Base-by-base conservation (phyloP, 1,284 basidiomycete genomes). In the Ceratobasidium sp. region DNA sequence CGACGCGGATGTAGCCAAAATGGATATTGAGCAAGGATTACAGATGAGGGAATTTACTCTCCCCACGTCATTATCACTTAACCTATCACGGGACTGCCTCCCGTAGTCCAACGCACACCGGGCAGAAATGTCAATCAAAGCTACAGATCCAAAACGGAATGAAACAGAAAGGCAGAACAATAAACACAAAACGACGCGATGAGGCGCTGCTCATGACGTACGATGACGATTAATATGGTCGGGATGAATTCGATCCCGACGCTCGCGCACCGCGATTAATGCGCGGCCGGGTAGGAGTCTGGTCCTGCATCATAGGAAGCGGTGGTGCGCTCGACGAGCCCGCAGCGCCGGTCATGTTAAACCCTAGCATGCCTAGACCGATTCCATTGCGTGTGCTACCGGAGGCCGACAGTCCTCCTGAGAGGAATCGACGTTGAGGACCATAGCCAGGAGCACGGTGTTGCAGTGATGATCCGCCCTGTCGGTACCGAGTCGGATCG, bases 101-200 rank as follows among this genome's bases (percentile, higher is more conserved):
- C 65, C 59, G 43, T 43, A 30, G 14, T 45, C 26, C 52, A 16
- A 45, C 34, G 41, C 21, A 21, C 53, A 18, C 50, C 36, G 34
- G 43, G 58, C 21, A 58, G 57, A 50, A 59, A 48, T 59, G 30
- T 10, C 28, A 30, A 57, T 41, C 39, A 69, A 57, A 69, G 55
- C 67, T 71, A 71, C 67, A 71, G 67, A 71, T 71, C 57, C 67
- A 71, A 57, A 55, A 71, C 21, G 45, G 67, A 71, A 32, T 46
- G 43, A 58, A 34, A 53, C 34, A 48, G 23, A 67, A n/a, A 58
- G 32, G 60, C 55, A 59, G 67, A 21, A 58, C 50, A 71, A 71
- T 71, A 71, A 71, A 60, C 41, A 55, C 39, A 26, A 26, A 71
- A 34, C 36, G 34, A 41, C 52, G 28, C 5, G n/a, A 23, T 16